A percentile compares a stretch with the other conserved stretches of the same genome.
Evolutionary conservation across 202 grass and related monocot genomes (phyloP).

Genomic region (Bolboschoenoplectus hybrid): DNA sequence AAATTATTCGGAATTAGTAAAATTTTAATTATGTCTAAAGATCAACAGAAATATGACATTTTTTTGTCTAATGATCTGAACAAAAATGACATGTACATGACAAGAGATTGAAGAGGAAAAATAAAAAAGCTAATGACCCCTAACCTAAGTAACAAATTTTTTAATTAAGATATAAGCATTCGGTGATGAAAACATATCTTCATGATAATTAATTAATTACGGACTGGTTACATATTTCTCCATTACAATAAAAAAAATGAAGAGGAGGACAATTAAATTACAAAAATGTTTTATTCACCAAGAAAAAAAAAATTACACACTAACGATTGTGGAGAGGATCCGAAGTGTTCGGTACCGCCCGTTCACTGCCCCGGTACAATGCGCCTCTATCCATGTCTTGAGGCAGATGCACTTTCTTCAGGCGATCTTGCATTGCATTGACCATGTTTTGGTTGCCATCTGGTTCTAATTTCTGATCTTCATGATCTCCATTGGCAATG

Average conservation of each 20-base stretch:
- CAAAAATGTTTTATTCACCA: not conserved
- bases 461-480: constrained; percentile 23
- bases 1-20: not conserved
- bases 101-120: not conserved
- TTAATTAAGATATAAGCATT: constrained; percentile 11
- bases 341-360: constrained; percentile 70
- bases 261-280: not conserved
- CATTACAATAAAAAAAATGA: constrained; percentile 13
- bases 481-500: constrained; percentile 36
- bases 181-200: constrained; percentile 11
- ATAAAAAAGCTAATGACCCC: not conserved
- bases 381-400: constrained; percentile 53
- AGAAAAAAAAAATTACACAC: not conserved
- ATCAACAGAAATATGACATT: too few species aligned
- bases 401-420: constrained; percentile 32
- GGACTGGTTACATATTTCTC: constrained; percentile 8
- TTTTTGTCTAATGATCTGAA: not conserved
- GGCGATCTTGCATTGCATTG: not conserved
- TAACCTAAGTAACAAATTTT: not conserved
- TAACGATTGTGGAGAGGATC: constrained; percentile 89
- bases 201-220: constrained; percentile 10
- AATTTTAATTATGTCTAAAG: not conserved
- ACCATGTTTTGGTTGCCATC: constrained; percentile 12
- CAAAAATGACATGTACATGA: not conserved
- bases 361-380: constrained; percentile 58